These are phyloP conservation scores for Pisolithus tinctorius DNA, from an alignment of 768 basidiomycete species.

Conservation along the genomic window DNA sequence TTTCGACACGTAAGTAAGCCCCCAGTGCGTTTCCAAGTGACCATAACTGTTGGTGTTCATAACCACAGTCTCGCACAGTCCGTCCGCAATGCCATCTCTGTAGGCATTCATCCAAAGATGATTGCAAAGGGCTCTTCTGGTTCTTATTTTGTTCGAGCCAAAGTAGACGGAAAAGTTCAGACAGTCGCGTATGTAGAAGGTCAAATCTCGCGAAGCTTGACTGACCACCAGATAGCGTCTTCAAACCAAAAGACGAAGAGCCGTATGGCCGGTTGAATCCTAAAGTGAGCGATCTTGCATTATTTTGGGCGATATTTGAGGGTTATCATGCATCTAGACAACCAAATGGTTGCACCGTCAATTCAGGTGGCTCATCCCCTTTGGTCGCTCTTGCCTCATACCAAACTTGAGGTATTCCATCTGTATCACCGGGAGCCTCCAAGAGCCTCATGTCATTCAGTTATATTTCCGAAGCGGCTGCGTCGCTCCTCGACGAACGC, in stretches of 20 bases:
- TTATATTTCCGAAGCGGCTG: conserved; percentile 87
- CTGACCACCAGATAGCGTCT: conserved; percentile 47
- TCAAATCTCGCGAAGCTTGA: not conserved
- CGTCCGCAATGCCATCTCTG: conserved; percentile 61
- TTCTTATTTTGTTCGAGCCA: conserved; percentile 86
- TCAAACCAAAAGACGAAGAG: conserved; percentile 90
- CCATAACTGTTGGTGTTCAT: conserved; percentile 7
- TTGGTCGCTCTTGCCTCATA: conserved; percentile 83
- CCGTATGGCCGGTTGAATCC: conserved; percentile 86
- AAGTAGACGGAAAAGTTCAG: conserved; percentile 66
- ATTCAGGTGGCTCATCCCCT: conserved; percentile 85
- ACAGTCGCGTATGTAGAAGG: conserved; percentile 63
- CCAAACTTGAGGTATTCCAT: conserved; percentile 69
- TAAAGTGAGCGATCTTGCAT: conserved; percentile 41
- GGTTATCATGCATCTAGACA: conserved; percentile 38
- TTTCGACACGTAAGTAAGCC: conserved; percentile 61
- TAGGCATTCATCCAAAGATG: conserved; percentile 86
- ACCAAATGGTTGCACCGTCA: conserved; percentile 89
- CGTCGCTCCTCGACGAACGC: conserved; percentile 72
- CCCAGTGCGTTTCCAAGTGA: not conserved
- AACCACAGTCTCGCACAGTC: conserved; percentile 49
- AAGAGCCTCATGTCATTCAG: conserved; percentile 28
- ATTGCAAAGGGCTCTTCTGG: conserved; percentile 86
- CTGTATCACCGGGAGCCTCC: not conserved
- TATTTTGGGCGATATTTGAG: not conserved